Percentiles rank a stretch among this genome's conserved stretches.
Evolutionary conservation across 1,284 basidiomycete species (phyloP).

Genomic region (Takashimella tepidaria): DNA sequence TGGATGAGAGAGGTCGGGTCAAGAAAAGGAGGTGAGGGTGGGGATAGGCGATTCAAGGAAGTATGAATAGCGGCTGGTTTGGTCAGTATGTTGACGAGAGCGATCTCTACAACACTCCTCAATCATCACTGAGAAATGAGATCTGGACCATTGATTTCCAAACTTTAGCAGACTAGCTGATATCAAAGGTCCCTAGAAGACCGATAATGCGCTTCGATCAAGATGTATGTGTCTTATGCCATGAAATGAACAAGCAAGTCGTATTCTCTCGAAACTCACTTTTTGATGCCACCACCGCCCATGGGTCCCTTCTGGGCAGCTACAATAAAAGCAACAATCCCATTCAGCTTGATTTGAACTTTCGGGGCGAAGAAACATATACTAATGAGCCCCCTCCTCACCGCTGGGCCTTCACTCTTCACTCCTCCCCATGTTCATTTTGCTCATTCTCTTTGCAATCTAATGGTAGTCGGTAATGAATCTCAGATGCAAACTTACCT

Average conservation of each 20-base stretch:
- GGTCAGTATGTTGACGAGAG: background rate
- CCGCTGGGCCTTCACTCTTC: background rate
- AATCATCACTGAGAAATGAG: background rate
- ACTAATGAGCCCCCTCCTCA: background rate
- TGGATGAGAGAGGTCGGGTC: background rate
- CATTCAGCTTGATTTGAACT: background rate
- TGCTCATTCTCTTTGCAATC: background rate
- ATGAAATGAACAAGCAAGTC: background rate
- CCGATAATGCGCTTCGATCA: background rate
- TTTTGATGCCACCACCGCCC: constrained; percentile 40
- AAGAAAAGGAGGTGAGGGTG: constrained; percentile 1
- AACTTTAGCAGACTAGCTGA: background rate
- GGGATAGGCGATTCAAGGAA: background rate
- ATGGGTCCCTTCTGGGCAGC: constrained; percentile 34
- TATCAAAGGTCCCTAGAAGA: background rate
- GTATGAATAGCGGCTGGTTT: background rate
- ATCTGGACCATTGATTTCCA: background rate
- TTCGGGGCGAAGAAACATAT: no score
- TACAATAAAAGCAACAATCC: constrained; percentile 12
- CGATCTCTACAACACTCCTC: background rate
- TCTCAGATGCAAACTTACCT: constrained; percentile 20
- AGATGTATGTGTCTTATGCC: background rate
- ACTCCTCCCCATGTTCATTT: background rate
- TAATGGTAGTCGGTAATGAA: background rate
- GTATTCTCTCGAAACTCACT: constrained; percentile 21